Evolutionary conservation across 2,329 filamentous ascomycete species (phyloP), one percentile per base, ranked within the genome.

Genomic region (Clarireedia sp.): DNA sequence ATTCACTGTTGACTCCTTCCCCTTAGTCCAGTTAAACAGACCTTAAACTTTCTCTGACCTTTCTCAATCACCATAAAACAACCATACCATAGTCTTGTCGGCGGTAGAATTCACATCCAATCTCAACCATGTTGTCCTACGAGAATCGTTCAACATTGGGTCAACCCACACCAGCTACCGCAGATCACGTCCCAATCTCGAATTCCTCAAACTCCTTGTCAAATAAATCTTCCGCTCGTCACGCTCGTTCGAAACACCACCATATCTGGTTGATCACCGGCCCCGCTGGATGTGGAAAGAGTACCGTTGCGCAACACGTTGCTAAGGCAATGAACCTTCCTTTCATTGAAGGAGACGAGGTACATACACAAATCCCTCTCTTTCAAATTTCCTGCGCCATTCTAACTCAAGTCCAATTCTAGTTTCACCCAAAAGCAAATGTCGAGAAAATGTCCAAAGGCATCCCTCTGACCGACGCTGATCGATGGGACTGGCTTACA

Each of bases 401-500:
- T 26, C 12, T 54, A 38, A 55, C 38, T 41, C 21, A 38, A 24
- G 56, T 56, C 59, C 57, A 46, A 49, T 16, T 47, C 33, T 63
- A 86, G 83, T 96, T 85, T 69, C 88, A 90, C 62, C 83, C 89
- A 0, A 73, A 79, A 33, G 78, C 86, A 66, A 96, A 92, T 73
- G 85, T 91, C 64, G 85, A 91, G 54, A 99, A 97, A 73, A 99
- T 99, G 94, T 78, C 81, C 67, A 79, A 78, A 63, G 89, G 89
- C 63, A 85, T 83, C 55, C 90, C 94, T 2, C 78, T 99, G 37
- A 95, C 88, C 55, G 94, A 99, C 68, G 86, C 85, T 57, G 94
- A 99, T 73, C 87, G 94, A 61, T 97, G 94, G 94, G 92, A 96
- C 75, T 99, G 94, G 94, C 83, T 99, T 60, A 89, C 86, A 47